Base-by-base conservation (phyloP, 345 rosid genomes). In the Excoecaria cochinchinensis region DNA sequence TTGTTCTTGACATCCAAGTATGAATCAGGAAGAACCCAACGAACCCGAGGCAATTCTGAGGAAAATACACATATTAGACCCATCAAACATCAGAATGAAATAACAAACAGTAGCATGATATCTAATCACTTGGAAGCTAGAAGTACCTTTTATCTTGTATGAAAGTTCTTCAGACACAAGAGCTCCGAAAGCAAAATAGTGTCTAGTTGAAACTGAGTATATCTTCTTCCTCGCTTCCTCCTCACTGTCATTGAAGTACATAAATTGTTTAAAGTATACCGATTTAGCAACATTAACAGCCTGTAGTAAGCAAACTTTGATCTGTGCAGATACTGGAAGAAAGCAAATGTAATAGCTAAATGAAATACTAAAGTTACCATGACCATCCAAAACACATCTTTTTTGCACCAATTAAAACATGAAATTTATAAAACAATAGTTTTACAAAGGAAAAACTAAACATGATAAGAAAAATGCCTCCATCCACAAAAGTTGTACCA, bases 11-110 rank as follows among this genome's bases (percentile, higher is more conserved):
- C 95, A 87, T 96, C 98, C 75, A 93, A 50, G 83, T 91, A 96
- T 5, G 99, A 96, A 84, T 96, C 98, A 22, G 98, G 99, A 74
- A 96, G 97, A 83, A 96, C 99, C 94, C 99, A 96, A 10, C 97
- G 89, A 48, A 93, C 98, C 52, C 83, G 79, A 8, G 92, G 90
- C 82, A 96, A 75, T 65, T 92, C 99, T 95, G 85, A 0, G 47
- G 10, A 40, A 64, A n/a, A 74, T 40, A 55, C 24, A 67, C 38
- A 21, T 10, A 50, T 10, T 1, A 74, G 22, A 47, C 13, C 21
- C 11, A 40, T 70, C 16, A 81, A 69, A 31, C 16, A 31, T 25
- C 4, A 39, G 24, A 10, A 6, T 44, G 5, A 14, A 0, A 73
- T 7, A 8, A 46, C 52, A 15, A 9, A 25, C 7, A 6, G 15